phyloP scores from a whole-genome alignment of 2,329 filamentous ascomycete genomes.

The Chrysosporium keratinophilum region DNA sequence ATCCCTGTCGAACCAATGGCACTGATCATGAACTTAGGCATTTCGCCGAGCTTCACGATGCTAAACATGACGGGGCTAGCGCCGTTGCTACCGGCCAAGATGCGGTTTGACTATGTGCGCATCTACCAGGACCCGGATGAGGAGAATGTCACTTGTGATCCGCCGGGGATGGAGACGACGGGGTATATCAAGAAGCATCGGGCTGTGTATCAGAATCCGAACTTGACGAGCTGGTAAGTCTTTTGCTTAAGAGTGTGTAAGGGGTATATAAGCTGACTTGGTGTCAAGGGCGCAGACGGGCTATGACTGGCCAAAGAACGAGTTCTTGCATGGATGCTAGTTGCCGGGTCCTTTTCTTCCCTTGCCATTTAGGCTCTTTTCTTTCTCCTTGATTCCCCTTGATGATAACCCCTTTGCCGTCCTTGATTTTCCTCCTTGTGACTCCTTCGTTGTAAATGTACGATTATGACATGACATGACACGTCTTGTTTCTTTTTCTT shows the following conservation, averaged over 20 bases:
- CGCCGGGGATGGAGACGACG: slow-evolving; percentile 55
- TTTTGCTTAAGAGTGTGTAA: background rate
- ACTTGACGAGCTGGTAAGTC: slow-evolving; percentile 52
- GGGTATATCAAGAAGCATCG: slow-evolving; percentile 54
- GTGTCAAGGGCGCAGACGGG: slow-evolving; percentile 37
- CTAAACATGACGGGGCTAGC: slow-evolving; percentile 50
- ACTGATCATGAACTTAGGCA: slow-evolving; percentile 59
- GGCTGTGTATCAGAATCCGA: slow-evolving; percentile 52
- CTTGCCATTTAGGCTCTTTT: background rate
- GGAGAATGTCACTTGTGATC: slow-evolving; percentile 56
- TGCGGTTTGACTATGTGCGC: slow-evolving; percentile 59
- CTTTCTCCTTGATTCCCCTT: background rate
- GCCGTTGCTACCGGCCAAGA: slow-evolving; percentile 50
- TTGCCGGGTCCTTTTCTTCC: no score
- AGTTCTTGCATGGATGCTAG: slow-evolving; percentile 47
- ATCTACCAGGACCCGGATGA: slow-evolving; percentile 56
- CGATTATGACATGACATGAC: background rate
- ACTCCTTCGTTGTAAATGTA: slow-evolving; percentile 4
- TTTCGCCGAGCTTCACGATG: slow-evolving; percentile 55
- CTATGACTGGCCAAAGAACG: slow-evolving; percentile 53
- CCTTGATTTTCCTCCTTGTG: background rate
- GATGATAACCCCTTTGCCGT: no score
- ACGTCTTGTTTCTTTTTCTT: background rate
- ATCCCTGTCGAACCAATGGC: slow-evolving; percentile 59
- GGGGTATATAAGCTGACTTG: slow-evolving; percentile 12